Conservation (phyloP, 352 stramenopile genomes). For the Phytopythium sindhum region DNA sequence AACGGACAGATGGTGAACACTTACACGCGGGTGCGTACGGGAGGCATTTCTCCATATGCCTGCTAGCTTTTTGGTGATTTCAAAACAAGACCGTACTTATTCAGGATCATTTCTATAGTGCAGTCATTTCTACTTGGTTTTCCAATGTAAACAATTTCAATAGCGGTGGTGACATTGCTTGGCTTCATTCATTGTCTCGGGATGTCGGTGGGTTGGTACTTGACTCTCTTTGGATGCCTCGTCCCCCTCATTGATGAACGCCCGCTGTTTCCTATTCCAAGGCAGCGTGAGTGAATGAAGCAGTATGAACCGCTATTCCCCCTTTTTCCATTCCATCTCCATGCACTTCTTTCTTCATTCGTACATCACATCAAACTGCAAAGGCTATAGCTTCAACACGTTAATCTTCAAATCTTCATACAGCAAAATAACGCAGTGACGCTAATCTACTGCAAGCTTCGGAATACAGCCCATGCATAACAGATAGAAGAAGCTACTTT, state of each 20-base stretch:
- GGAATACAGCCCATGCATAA: no score
- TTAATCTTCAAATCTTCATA: no score
- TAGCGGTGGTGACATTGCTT: constrained; percentile 13
- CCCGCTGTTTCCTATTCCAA: no score
- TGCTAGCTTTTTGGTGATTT: not conserved
- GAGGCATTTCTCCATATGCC: not conserved
- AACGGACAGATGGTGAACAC: not conserved
- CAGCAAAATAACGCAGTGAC: no score
- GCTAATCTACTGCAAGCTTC: no score
- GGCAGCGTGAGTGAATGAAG: no score
- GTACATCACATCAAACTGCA: no score
- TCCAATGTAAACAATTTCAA: constrained; percentile 20
- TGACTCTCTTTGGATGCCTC: not conserved
- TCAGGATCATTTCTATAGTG: constrained; percentile 29
- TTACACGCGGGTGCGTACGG: not conserved
- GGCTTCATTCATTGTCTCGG: constrained; percentile 16
- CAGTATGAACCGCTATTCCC: no score
- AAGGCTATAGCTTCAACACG: no score
- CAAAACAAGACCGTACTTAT: constrained; percentile 23
- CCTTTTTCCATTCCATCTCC: no score
- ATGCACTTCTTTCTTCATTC: no score
- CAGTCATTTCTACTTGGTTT: constrained; percentile 22
- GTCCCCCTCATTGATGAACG: constrained; percentile 3
- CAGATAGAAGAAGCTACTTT: no score
- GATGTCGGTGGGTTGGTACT: constrained; percentile 8